phyloP scores from a whole-genome alignment of 1,284 basidiomycete species.

The Bjerkandera adusta region DNA sequence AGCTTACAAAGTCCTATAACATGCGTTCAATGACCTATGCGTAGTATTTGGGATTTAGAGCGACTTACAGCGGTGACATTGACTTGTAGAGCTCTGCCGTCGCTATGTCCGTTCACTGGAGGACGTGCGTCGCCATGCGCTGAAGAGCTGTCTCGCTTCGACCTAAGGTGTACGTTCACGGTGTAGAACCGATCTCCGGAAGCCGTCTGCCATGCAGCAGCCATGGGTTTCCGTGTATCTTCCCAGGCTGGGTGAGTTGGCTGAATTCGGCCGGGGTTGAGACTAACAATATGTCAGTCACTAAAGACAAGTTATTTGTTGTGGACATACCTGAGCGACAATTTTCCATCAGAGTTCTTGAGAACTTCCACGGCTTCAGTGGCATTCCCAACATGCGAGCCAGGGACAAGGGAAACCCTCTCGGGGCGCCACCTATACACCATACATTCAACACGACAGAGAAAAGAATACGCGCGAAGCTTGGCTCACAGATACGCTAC shows the following conservation, averaged over 20 bases:
- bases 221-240: constrained; percentile 61
- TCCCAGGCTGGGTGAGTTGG: constrained; percentile 56
- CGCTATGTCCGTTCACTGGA: constrained; percentile 53
- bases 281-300: constrained; percentile 30
- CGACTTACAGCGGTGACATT: constrained; percentile 44
- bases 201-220: constrained; percentile 52
- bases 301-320: background rate
- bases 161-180: constrained; percentile 58
- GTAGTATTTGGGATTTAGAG: background rate
- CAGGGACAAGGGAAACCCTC: constrained; percentile 25
- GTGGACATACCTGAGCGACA: constrained; percentile 18
- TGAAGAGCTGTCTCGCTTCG: constrained; percentile 57
- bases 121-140: constrained; percentile 56
- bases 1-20: constrained; percentile 46
- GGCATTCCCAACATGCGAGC: constrained; percentile 23
- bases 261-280: constrained; percentile 64
- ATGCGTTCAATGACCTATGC: background rate
- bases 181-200: constrained; percentile 51
- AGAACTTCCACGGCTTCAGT: constrained; percentile 21
- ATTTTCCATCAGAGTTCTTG: constrained; percentile 17
- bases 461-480: background rate
- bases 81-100: constrained; percentile 49
- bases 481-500: constrained; percentile 49
- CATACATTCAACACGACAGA: background rate
- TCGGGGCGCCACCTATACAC: constrained; percentile 26